A percentile compares a stretch with the other conserved stretches of the same genome.
Evolutionary conservation across 2,329 filamentous ascomycete species (phyloP).

Genomic region (Colletotrichum costaricense): DNA sequence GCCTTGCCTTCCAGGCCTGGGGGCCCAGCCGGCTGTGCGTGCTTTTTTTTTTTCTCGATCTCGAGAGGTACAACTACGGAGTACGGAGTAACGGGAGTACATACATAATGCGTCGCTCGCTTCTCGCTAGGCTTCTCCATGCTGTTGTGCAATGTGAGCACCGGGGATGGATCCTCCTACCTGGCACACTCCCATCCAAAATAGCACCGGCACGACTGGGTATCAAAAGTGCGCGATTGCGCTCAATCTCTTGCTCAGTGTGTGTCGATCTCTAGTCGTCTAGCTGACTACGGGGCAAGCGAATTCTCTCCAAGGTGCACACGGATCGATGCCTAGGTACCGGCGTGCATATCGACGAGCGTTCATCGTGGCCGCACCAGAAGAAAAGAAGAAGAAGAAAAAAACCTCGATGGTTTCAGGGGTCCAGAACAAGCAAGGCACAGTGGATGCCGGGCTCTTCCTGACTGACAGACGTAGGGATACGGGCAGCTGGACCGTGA

Average conservation of each 20-base stretch:
- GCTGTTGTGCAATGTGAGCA: conserved; percentile 21
- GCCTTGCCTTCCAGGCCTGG: background rate
- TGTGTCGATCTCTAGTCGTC: conserved; percentile 1
- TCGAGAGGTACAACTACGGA: background rate
- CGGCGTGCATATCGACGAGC: background rate
- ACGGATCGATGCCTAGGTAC: too few species aligned
- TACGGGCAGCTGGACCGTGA: conserved; percentile 15
- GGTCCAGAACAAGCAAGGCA: conserved; percentile 34
- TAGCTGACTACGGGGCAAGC: background rate
- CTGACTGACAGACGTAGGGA: conserved; percentile 2
- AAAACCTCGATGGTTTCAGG: conserved; percentile 35
- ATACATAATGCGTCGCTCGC: conserved; percentile 1
- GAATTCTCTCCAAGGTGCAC: background rate
- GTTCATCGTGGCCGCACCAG: conserved; percentile 18
- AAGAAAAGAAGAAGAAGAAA: conserved; percentile 15
- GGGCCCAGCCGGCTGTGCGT: background rate
- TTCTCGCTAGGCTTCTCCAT: conserved; percentile 10
- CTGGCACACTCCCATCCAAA: background rate
- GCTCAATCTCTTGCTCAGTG: background rate
- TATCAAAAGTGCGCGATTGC: background rate
- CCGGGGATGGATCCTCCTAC: background rate
- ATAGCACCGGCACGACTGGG: background rate
- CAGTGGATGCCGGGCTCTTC: conserved; percentile 28
- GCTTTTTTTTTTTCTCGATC: conserved; percentile 7
- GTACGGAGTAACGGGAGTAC: background rate